Percentiles rank a stretch among this genome's conserved stretches.
These are phyloP conservation scores for Arthroderma sp. DNA, from an alignment of 2,329 filamentous ascomycete species.

Conservation along the genomic window DNA sequence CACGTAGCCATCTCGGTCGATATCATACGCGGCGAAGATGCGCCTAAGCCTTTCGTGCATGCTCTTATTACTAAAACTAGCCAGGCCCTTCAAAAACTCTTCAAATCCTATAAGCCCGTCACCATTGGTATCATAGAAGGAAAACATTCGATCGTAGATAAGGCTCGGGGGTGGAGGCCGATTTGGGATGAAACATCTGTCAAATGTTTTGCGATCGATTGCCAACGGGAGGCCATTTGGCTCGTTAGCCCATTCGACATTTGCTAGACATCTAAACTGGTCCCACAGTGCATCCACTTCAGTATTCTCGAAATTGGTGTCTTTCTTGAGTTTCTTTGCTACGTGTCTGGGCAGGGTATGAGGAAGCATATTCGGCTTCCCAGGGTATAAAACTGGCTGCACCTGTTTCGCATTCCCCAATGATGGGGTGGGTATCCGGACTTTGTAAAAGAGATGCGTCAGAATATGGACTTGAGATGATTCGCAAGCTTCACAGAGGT, in stretches of 20 bases:
- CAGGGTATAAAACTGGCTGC: slow-evolving; percentile 76
- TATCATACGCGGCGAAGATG: slow-evolving; percentile 81
- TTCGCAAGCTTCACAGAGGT: slow-evolving; percentile 90
- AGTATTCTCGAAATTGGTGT: slow-evolving; percentile 69
- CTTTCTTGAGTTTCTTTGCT: slow-evolving; percentile 55
- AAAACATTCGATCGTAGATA: slow-evolving; percentile 91
- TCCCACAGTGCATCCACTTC: slow-evolving; percentile 92
- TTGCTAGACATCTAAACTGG: slow-evolving; percentile 90
- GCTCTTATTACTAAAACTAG: slow-evolving; percentile 47
- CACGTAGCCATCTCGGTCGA: slow-evolving; percentile 77
- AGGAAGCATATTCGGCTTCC: slow-evolving; percentile 62
- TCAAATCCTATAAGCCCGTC: slow-evolving; percentile 85
- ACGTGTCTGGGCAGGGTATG: slow-evolving; percentile 55
- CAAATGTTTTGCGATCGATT: slow-evolving; percentile 87
- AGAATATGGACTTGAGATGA: slow-evolving; percentile 59
- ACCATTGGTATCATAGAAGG: slow-evolving; percentile 84
- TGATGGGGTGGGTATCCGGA: slow-evolving; percentile 76
- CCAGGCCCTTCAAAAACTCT: slow-evolving; percentile 77
- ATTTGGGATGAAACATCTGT: slow-evolving; percentile 78
- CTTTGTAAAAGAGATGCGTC: slow-evolving; percentile 94
- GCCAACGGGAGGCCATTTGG: slow-evolving; percentile 65
- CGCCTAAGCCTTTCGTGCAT: slow-evolving; percentile 55
- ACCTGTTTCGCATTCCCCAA: slow-evolving; percentile 66
- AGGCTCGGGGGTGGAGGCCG: slow-evolving; percentile 70
- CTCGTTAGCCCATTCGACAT: slow-evolving; percentile 70